phyloP scores from a whole-genome alignment of 2,329 filamentous ascomycete species.

The Neurospora sp. region DNA sequence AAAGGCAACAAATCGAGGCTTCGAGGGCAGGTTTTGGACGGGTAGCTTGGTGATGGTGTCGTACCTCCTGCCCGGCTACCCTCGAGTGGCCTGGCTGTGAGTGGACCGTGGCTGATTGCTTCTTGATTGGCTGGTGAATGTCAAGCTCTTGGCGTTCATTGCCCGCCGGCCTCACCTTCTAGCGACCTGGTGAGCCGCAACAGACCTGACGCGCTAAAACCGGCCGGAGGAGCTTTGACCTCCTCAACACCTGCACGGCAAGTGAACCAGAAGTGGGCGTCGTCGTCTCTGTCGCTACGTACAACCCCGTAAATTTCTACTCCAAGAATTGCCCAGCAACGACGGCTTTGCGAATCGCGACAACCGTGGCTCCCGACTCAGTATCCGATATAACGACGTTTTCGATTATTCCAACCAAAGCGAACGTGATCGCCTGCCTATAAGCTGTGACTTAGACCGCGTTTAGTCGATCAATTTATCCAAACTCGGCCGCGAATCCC shows the following conservation, averaged over 20 bases:
- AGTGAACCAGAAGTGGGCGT: not conserved
- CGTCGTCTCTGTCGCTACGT: not conserved
- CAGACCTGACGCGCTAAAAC: not conserved
- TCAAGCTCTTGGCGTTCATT: not conserved
- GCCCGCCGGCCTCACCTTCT: no score
- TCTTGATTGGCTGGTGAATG: conserved; percentile 1
- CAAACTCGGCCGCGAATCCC: not conserved
- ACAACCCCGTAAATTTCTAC: not conserved
- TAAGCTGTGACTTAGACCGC: not conserved
- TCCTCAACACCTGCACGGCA: not conserved
- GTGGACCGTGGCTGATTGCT: not conserved
- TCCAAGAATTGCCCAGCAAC: not conserved
- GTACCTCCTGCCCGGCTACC: not conserved
- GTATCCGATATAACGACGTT: not conserved
- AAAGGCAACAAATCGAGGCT: not conserved
- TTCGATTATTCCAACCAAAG: not conserved
- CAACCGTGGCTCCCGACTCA: not conserved
- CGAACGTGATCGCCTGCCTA: not conserved
- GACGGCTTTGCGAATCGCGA: not conserved
- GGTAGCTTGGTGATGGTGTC: conserved; percentile 14
- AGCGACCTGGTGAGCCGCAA: not conserved
- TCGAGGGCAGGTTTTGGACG: conserved; percentile 16
- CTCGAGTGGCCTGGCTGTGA: not conserved
- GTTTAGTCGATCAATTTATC: not conserved
- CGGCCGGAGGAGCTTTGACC: not conserved